Conservation (phyloP, 2,329 filamentous ascomycete genomes). For the Colletotrichum camelliae region DNA sequence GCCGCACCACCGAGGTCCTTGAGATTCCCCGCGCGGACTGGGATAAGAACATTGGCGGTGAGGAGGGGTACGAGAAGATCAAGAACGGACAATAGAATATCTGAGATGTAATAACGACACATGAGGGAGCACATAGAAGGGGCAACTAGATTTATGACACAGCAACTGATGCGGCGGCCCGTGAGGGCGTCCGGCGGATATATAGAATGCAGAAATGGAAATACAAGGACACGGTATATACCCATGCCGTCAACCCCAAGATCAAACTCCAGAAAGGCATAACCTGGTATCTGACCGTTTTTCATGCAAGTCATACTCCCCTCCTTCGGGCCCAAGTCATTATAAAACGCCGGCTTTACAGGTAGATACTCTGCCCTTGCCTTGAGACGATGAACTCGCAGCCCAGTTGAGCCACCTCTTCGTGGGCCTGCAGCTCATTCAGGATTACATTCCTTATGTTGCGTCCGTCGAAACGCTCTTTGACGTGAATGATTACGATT, state of each 20-base stretch:
- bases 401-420: conserved; percentile 70
- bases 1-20: conserved; percentile 69
- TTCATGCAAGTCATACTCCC: not conserved
- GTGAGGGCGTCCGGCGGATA: not conserved
- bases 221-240: not conserved
- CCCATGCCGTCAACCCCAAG: not conserved
- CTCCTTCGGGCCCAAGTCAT: not conserved
- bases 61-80: conserved; percentile 63
- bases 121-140: not conserved
- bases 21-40: conserved; percentile 73
- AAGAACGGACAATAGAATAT: conserved; percentile 43
- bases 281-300: not conserved
- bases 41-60: conserved; percentile 54
- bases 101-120: not conserved
- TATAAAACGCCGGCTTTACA: conserved; percentile 38
- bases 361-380: conserved; percentile 64
- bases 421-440: conserved; percentile 69
- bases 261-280: not conserved
- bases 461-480: conserved; percentile 83
- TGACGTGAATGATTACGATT: conserved; percentile 91
- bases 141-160: not conserved
- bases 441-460: conserved; percentile 70
- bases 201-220: not conserved
- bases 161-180: not conserved
- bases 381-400: conserved; percentile 80